Conservation (phyloP, 495 filamentous ascomycete species). For the Xylaria bambusicola region DNA sequence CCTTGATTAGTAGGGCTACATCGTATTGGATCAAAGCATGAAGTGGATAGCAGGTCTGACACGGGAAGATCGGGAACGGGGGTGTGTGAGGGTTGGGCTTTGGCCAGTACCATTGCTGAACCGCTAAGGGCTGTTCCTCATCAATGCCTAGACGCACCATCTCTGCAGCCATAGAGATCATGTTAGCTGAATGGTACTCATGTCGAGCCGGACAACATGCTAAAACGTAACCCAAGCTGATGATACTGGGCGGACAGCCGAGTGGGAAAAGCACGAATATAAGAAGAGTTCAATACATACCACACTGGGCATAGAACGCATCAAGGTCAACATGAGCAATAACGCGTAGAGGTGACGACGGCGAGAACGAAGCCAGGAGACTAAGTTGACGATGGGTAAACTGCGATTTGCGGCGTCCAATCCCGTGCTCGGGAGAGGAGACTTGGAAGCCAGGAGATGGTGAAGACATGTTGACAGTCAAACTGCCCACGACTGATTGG, state of each 20-base stretch:
- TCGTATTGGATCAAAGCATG: not conserved
- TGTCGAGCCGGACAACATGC: not conserved
- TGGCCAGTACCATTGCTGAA: constrained; percentile 72
- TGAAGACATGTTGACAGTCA: constrained; percentile 29
- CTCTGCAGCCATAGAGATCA: not conserved
- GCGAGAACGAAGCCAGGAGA: constrained; percentile 69
- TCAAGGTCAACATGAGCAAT: constrained; percentile 94
- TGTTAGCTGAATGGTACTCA: not conserved
- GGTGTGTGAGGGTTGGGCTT: constrained; percentile 4
- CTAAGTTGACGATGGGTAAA: constrained; percentile 85
- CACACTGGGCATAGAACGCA: constrained; percentile 97
- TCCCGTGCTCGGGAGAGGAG: constrained; percentile 41
- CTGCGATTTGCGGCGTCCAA: constrained; percentile 57
- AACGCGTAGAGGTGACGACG: constrained; percentile 77
- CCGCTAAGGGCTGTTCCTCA: constrained; percentile 79
- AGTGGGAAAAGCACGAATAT: not conserved
- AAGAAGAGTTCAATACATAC: constrained; percentile 54
- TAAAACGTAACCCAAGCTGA: not conserved
- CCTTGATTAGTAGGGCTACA: constrained; percentile 16
- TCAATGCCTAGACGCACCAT: constrained; percentile 70
- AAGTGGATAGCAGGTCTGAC: not conserved
- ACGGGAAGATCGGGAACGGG: not conserved
- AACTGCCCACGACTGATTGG: constrained; percentile 4
- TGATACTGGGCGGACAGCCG: not conserved
- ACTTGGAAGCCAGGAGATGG: constrained; percentile 34